Conservation (phyloP, 129 eudicot species). For the Erigeron canadensis region DNA sequence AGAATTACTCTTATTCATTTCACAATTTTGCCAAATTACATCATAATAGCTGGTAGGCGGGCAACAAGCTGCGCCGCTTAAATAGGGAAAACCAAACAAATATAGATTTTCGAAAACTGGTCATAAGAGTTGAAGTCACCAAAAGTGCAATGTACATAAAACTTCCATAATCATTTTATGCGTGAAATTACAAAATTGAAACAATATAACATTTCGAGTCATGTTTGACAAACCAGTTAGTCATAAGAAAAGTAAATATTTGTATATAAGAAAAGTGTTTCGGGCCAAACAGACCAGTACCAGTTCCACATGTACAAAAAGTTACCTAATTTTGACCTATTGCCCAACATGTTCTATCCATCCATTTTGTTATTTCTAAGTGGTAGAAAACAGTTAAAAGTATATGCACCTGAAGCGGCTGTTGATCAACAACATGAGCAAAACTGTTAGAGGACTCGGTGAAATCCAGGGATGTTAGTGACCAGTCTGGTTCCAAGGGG, state of each 20-base stretch:
- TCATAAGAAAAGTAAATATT: not conserved
- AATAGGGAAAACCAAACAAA: too few relatives aligned
- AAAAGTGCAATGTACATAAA: not conserved
- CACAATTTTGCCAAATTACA: too few relatives aligned
- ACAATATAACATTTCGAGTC: not conserved
- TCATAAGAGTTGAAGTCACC: not conserved
- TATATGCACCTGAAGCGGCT: conserved; percentile 46
- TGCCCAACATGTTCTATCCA: not conserved
- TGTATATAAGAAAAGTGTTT: too few relatives aligned
- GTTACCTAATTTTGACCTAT: not conserved
- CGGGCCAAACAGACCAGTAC: too few relatives aligned
- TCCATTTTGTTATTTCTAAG: not conserved
- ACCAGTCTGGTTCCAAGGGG: conserved; percentile 15
- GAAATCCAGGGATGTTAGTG: conserved; percentile 4
- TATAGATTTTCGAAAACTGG: too few relatives aligned
- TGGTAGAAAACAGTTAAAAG: not conserved
- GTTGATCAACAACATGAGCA: conserved; percentile 31
- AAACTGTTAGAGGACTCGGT: conserved; percentile 25
- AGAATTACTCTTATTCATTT: too few relatives aligned
- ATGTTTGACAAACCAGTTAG: not conserved
- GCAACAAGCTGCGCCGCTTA: too few relatives aligned
- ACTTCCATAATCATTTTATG: not conserved
- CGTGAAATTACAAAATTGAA: not conserved
- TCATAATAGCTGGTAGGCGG: too few relatives aligned
- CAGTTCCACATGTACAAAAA: too few relatives aligned